Base-by-base conservation (phyloP, 1,284 basidiomycete genomes). In the Cutaneotrichosporon curvatum region DNA sequence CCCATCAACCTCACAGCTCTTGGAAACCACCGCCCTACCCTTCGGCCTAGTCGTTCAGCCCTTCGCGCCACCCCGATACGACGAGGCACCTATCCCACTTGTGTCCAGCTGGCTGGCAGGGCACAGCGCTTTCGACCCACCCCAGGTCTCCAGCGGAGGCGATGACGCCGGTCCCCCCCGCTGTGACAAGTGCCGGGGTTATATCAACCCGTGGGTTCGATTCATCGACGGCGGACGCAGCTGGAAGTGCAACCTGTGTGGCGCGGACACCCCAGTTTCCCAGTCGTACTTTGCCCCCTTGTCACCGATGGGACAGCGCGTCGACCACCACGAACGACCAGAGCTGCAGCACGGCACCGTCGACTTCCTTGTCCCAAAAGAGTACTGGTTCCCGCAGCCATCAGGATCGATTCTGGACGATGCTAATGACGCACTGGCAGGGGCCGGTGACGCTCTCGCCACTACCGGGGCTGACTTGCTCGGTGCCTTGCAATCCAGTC, bases 211-310 rank as follows among this genome's bases (percentile, higher is more conserved):
- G 0, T 98, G 91, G 91, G 90, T 85, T 64, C 76, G 78, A 25
- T 98, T 88, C 79, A 76, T 81, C 15, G 80, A 87, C 31, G 88
- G 87, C 9, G 95, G 95, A 3, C 79, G 80, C 52, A 81, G 78
- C 57, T 98, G 91, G 87, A 82, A 79, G 57, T 99, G 95, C 71
- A 98, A 97, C 74, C 69, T 99, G 4, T 99, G 95, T 71, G 74
- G 77, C 8, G 79, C 82, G 51, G 79, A 85, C 56, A 91, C 87
- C 18, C 78, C 83, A 89, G 90, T 94, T 19, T 73, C 79, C 2
- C 70, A 82, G 10, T 83, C 85, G 48, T 96, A 96, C 72, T 96
- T 90, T 65, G 85, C 81, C 60, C 84, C 86, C 60, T 75, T 97
- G 31, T 87, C 92, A 58, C 79, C 81, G 35, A 85, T 83, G 59